Base-by-base conservation (phyloP, 495 filamentous ascomycete species). In the Pseudevernia furfuracea region DNA sequence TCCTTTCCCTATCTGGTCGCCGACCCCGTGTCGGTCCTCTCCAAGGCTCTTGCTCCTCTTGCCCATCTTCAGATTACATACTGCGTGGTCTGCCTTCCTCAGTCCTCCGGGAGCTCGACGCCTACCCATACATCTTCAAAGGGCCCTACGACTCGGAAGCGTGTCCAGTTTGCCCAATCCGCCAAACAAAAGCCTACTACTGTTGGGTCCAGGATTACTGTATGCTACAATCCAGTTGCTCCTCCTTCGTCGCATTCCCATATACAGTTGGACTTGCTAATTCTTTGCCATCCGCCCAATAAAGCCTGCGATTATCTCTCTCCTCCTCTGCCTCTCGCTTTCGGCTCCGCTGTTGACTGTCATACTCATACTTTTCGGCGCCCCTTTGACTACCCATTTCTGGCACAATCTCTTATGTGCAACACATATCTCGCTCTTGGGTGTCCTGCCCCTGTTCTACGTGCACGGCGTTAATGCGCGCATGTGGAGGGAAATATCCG, bases 331-430 rank as follows among this genome's bases (percentile, higher is more conserved):
- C 46, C 73, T 88, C 64, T 71, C 89, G 46, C 79, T 96, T 60
- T 81, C 83, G 21, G 82, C 84, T 0, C 86, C 87, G 30, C 70
- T 84, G 55, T 76, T 95, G 37, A 77, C 85, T 67, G 73, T 81
- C 61, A 71, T 86, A 30, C 80, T 95, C 67, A 79, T 97, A 71
- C 85, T 96, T 60, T 93, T 97, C 75, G 95, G 94, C 65, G 94
- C 93, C 19, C 94, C 94, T 0, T 73, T 94, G 60, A 91, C 90
- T 23, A 92, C 91, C 0, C 92, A 96, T 72, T 77, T 89, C 60
- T 59, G 77, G 14, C 86, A 96, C 55, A 98, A 93, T 4, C 61
- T 89, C 39, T 84, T 96, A 37, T 87, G 84, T 74, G 89, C 90
- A 3, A 82, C 85, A 15, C 91, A 97, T 74, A 82, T 96, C 66